A percentile compares a stretch with the other conserved stretches of the same genome.
phyloP scores from a whole-genome alignment of 805 yeast genomes.

The Lachancea thermotolerans region DNA sequence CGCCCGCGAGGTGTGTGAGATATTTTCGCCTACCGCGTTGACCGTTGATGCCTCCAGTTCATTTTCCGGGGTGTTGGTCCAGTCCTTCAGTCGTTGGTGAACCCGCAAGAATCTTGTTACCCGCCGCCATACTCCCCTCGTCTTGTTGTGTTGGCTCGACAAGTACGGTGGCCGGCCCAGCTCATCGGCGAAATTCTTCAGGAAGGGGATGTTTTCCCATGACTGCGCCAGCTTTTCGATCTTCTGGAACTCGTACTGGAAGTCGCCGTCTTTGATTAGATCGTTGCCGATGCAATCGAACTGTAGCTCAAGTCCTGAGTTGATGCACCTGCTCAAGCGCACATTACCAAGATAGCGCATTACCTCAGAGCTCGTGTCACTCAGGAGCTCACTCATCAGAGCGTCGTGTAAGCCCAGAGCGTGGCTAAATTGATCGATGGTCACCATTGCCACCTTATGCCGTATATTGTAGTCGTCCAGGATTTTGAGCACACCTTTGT shows the following conservation, averaged over 20 bases:
- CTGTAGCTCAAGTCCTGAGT: conserved; percentile 7
- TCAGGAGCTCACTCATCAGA: conserved; percentile 1
- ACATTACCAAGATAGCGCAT: conserved; percentile 4
- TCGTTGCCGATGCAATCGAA: conserved; percentile 1
- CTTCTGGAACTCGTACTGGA: conserved; percentile 5
- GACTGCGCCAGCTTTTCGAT: conserved; percentile 7
- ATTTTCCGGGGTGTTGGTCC: not conserved
- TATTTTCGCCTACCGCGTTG: not conserved
- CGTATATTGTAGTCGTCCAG: conserved; percentile 5
- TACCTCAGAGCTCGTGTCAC: conserved; percentile 1
- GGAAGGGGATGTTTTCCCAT: conserved; percentile 1
- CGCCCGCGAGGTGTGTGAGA: not conserved
- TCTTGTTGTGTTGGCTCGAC: conserved; percentile 3
- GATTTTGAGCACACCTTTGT: not conserved
- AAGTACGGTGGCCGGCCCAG: conserved; percentile 3
- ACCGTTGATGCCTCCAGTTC: not conserved
- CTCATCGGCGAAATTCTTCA: conserved; percentile 3
- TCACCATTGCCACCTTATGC: conserved; percentile 7
- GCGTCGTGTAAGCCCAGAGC: not conserved
- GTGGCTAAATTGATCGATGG: conserved; percentile 5
- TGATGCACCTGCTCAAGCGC: conserved; percentile 4
- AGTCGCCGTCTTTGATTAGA: conserved; percentile 3
- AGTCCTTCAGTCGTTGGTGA: not conserved
- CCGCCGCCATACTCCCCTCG: conserved; percentile 7
- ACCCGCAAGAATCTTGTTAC: conserved; percentile 6